phyloP scores from a whole-genome alignment of 169 alveolate genomes.

The Blepharisma undulans region DNA sequence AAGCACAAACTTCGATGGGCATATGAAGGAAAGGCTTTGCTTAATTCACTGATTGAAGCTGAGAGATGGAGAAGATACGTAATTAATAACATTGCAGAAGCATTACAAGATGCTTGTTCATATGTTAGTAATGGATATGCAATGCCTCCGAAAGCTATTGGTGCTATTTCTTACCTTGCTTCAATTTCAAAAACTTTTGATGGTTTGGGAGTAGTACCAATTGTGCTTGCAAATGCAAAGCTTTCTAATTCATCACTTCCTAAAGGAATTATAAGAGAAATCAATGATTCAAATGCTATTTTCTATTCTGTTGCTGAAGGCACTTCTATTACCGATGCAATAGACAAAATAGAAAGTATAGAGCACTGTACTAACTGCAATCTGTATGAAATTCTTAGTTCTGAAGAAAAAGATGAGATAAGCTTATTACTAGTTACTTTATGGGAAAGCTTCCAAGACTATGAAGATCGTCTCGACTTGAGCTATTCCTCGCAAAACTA shows the following conservation, averaged over 20 bases:
- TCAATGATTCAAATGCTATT: neutral
- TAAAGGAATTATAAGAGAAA: neutral
- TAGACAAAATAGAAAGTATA: neutral
- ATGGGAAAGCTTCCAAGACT: constrained; percentile 18
- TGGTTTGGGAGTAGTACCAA: neutral
- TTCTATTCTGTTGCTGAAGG: constrained; percentile 25
- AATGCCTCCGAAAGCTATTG: neutral
- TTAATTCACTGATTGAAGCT: neutral
- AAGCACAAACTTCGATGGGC: neutral
- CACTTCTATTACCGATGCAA: neutral
- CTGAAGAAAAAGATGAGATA: neutral
- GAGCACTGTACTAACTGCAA: neutral
- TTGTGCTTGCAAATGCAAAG: neutral
- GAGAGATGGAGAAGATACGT: neutral
- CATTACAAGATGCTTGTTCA: neutral
- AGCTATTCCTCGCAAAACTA: neutral
- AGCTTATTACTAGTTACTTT: neutral
- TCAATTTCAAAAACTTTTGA: neutral
- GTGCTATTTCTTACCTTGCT: neutral
- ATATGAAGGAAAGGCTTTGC: neutral
- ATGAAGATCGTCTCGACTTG: too few relatives aligned
- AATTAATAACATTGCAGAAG: neutral
- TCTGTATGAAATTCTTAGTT: neutral
- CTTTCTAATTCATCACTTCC: neutral
- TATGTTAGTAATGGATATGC: neutral